Base-by-base conservation (phyloP, 2,329 filamentous ascomycete genomes). In the Cercospora sp. region DNA sequence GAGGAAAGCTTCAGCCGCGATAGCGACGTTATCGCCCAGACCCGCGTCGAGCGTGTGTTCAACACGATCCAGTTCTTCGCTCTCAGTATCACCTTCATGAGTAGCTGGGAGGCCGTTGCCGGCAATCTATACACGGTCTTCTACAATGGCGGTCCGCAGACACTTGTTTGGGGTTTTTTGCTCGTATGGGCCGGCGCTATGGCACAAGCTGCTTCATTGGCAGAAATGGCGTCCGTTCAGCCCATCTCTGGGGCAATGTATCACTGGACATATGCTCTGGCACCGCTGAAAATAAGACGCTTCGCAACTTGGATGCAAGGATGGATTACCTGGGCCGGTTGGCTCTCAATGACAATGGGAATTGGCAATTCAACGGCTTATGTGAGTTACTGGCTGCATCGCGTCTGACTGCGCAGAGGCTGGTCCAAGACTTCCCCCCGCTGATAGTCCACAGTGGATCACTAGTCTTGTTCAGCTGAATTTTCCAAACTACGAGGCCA, bases 291-390 rank as follows among this genome's bases (percentile, higher is more conserved):
- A n/a, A 66, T 73, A 16, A 66, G 67, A n/a, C 67, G 72, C n/a
- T 73, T 75, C 51, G 65, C 71, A 57, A 74, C 70, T 13, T 72
- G 75, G 80, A 68, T 75, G 31, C 73, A 75, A 71, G 73, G 79
- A 3, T 82, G 80, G 80, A 72, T 81, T 7, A 82, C 80, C 1
- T 82, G 80, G 79, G 78, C 80, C 57, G 79, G 77, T 36, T 82
- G 81, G 77, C 75, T 81, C 18, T 67, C 68, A 3, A 69, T 69
- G 45, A 65, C 67, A 1, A 67, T 70, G 10, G 69, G 71, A 10
- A 10, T 74, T 12, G 74, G 77, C 18, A 81, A 79, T 67, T 74
- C 72, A 2, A 78, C 77, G 1, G 75, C 77, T 1, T 77, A 78
- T 23, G 45, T 51, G 20, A 51, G 45, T 51, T 12, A 3, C 20